These are phyloP conservation scores for Suillus subluteus DNA, from an alignment of 768 basidiomycete genomes.

Conservation along the genomic window DNA sequence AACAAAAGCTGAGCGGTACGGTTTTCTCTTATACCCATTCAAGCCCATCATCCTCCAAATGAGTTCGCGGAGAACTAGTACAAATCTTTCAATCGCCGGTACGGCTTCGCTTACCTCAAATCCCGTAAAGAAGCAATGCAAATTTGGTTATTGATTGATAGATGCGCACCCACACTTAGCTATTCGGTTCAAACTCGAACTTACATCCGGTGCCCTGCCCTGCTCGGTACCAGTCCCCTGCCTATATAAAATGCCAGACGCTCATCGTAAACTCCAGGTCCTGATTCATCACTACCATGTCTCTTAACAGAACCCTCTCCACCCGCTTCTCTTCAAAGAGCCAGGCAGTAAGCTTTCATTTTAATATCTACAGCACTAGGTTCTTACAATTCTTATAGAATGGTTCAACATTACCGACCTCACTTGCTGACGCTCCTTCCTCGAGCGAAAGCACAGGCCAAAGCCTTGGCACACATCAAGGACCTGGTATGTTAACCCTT, in stretches of 20 bases:
- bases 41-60: not conserved
- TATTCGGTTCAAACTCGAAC: slow-evolving; percentile 4
- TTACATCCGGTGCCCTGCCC: slow-evolving; percentile 7
- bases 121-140: not conserved
- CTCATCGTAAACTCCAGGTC: not conserved
- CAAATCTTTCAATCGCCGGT: not conserved
- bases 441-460: slow-evolving; percentile 23
- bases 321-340: slow-evolving; percentile 33
- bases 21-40: too few relatives aligned
- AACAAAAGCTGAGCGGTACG: not conserved
- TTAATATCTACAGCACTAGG: not conserved
- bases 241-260: slow-evolving; percentile 30
- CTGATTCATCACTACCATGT: slow-evolving; percentile 25
- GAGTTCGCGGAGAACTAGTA: not conserved
- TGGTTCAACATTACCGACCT: slow-evolving; percentile 15
- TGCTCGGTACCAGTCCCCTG: slow-evolving; percentile 20
- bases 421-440: slow-evolving; percentile 17
- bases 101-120: not conserved
- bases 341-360: slow-evolving; percentile 25
- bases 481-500: slow-evolving; percentile 27
- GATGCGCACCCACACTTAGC: not conserved
- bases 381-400: slow-evolving; percentile 1
- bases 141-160: not conserved
- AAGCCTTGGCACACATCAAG: slow-evolving; percentile 32
- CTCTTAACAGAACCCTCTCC: slow-evolving; percentile 33